Percentiles rank a stretch among this genome's conserved stretches.
Evolutionary conservation across 768 basidiomycete species (phyloP).

Genomic region (Paxillus rubicundulus): DNA sequence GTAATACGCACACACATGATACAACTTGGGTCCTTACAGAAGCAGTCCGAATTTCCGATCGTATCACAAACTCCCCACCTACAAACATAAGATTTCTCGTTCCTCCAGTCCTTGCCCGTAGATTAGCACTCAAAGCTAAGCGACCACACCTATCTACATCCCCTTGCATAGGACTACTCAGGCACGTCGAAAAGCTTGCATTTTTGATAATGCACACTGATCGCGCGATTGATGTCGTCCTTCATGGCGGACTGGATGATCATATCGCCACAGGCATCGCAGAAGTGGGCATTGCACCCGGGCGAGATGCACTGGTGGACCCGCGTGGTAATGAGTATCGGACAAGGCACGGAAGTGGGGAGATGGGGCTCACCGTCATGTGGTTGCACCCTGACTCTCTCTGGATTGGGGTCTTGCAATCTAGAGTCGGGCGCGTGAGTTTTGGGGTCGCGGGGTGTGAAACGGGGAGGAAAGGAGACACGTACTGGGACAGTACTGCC

Average conservation of each 20-base stretch:
- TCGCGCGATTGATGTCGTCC: constrained; percentile 29
- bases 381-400: constrained; percentile 57
- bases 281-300: constrained; percentile 61
- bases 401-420: constrained; percentile 47
- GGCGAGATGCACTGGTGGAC: constrained; percentile 48
- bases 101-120: no score
- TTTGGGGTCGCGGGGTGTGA: neutral
- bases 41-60: no score
- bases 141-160: no score
- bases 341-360: neutral
- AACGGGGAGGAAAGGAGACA: neutral
- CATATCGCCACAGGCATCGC: constrained; percentile 47
- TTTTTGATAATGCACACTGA: constrained; percentile 32
- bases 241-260: constrained; percentile 42
- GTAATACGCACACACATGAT: no score
- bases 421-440: constrained; percentile 17
- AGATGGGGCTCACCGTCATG: constrained; percentile 46
- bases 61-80: no score
- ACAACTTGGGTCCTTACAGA: no score
- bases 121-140: no score
- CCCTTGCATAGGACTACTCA: constrained; percentile 1
- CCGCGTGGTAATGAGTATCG: neutral
- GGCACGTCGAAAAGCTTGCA: constrained; percentile 39
- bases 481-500: constrained; percentile 63
- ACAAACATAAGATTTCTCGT: no score